A percentile compares a stretch with the other conserved stretches of the same genome.
Evolutionary conservation across 2,329 filamentous ascomycete species (phyloP).

Genomic region (Pseudogymnoascus sp.): DNA sequence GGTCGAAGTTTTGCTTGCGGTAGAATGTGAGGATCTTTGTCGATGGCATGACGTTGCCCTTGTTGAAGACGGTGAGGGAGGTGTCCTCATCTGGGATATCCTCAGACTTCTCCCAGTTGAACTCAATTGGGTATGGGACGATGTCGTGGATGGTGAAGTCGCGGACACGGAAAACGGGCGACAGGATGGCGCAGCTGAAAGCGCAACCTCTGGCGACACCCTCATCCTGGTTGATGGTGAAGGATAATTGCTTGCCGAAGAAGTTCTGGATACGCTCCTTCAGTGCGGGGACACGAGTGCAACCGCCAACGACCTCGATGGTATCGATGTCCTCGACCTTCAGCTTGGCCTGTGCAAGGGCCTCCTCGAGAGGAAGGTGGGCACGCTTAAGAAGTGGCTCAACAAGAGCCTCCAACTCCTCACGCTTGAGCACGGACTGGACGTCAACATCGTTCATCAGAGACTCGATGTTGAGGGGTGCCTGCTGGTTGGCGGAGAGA

Average conservation of each 20-base stretch:
- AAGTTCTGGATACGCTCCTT: slow-evolving; percentile 85
- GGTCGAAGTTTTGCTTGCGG: slow-evolving; percentile 92
- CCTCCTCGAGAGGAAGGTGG: slow-evolving; percentile 73
- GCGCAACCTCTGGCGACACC: slow-evolving; percentile 91
- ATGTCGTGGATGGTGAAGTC: slow-evolving; percentile 98
- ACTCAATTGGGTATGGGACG: slow-evolving; percentile 96
- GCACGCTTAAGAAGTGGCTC: slow-evolving; percentile 71
- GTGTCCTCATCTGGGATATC: slow-evolving; percentile 99
- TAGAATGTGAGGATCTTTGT: slow-evolving; percentile 99
- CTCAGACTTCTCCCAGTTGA: slow-evolving; percentile 96
- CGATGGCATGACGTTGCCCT: slow-evolving; percentile 91
- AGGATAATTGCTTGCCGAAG: slow-evolving; percentile 88
- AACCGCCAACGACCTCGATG: slow-evolving; percentile 89
- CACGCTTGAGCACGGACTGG: slow-evolving; percentile 76
- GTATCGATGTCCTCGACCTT: slow-evolving; percentile 85
- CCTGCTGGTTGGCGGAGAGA: slow-evolving; percentile 85
- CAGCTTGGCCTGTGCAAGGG: slow-evolving; percentile 86
- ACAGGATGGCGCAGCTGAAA: slow-evolving; percentile 95
- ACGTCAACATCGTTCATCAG: slow-evolving; percentile 98
- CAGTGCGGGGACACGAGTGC: slow-evolving; percentile 84
- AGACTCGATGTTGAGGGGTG: slow-evolving; percentile 92
- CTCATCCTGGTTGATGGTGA: slow-evolving; percentile 97
- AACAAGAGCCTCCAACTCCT: slow-evolving; percentile 87
- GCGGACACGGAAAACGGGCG: slow-evolving; percentile 94
- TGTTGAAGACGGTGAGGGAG: slow-evolving; percentile 93